These are phyloP conservation scores for Candida rishiriensis DNA, from an alignment of 805 yeast genomes.

Conservation along the genomic window DNA sequence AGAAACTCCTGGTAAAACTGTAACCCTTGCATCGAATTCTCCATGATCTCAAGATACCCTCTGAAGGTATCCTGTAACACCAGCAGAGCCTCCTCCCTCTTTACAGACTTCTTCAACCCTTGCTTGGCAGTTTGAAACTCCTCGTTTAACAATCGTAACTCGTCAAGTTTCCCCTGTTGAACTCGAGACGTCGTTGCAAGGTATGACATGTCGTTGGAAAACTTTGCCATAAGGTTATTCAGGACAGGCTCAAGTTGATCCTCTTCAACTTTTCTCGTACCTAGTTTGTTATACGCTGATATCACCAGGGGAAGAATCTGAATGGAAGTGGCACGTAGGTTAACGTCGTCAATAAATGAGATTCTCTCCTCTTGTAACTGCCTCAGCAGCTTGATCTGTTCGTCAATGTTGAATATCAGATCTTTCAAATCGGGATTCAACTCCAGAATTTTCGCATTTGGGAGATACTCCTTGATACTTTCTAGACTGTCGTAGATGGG, in stretches of 20 bases:
- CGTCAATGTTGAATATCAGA: slow-evolving; percentile 34
- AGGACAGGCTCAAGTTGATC: slow-evolving; percentile 33
- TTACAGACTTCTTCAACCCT: slow-evolving; percentile 28
- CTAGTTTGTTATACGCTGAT: slow-evolving; percentile 15
- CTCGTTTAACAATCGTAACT: slow-evolving; percentile 34
- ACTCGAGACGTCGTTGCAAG: slow-evolving; percentile 36
- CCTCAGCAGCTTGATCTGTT: slow-evolving; percentile 25
- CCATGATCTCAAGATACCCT: slow-evolving; percentile 50
- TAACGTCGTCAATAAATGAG: slow-evolving; percentile 37
- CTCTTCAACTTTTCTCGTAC: slow-evolving; percentile 21
- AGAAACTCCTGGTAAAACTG: slow-evolving; percentile 65
- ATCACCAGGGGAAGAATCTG: slow-evolving; percentile 52
- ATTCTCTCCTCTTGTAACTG: slow-evolving; percentile 34
- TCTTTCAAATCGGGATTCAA: slow-evolving; percentile 30
- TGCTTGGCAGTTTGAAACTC: slow-evolving; percentile 30
- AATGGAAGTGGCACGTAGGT: slow-evolving; percentile 40
- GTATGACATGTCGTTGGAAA: slow-evolving; percentile 44
- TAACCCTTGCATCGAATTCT: slow-evolving; percentile 63
- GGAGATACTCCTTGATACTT: slow-evolving; percentile 33
- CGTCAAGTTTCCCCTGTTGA: slow-evolving; percentile 30
- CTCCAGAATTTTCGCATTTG: slow-evolving; percentile 34
- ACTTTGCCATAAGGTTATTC: slow-evolving; percentile 38
- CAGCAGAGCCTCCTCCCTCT: slow-evolving; percentile 48
- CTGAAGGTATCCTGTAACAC: slow-evolving; percentile 45
- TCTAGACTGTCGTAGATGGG: slow-evolving; percentile 32